Percentiles rank a stretch among this genome's conserved stretches.
phyloP scores from a whole-genome alignment of 768 basidiomycete species.

The Termitomyces sp. region DNA sequence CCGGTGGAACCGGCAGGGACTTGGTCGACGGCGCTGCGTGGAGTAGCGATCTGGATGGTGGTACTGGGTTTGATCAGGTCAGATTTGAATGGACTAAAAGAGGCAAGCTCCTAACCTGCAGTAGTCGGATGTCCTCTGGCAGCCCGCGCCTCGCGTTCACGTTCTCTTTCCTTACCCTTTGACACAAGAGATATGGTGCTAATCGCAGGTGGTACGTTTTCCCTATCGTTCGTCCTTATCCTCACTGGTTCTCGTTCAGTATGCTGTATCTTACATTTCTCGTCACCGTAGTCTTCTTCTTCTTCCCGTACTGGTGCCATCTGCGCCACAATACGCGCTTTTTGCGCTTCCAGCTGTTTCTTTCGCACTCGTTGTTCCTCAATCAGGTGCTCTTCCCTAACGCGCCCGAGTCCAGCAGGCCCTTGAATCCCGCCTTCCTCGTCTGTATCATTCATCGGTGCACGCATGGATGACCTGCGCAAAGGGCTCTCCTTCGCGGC shows the following conservation, averaged over 20 bases:
- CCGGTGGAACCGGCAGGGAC: conserved; percentile 14
- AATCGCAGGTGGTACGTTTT: conserved; percentile 22
- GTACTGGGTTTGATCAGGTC: background rate
- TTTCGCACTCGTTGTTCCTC: conserved; percentile 36
- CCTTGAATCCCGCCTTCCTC: conserved; percentile 27
- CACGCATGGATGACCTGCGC: conserved; percentile 35
- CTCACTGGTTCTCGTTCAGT: conserved; percentile 20
- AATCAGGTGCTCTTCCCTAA: conserved; percentile 22
- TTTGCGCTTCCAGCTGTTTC: conserved; percentile 86
- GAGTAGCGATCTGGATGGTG: conserved; percentile 8
- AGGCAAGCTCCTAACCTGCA: conserved; percentile 6
- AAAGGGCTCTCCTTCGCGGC: conserved; percentile 55
- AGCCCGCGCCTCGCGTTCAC: conserved; percentile 7
- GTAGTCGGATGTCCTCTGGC: conserved; percentile 1
- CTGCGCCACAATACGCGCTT: conserved; percentile 90
- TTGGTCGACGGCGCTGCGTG: conserved; percentile 10
- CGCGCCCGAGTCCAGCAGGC: conserved; percentile 16
- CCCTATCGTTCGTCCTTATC: conserved; percentile 22
- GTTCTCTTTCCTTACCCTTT: conserved; percentile 12
- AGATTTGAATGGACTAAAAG: background rate
- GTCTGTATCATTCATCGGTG: conserved; percentile 42
- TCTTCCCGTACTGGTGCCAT: conserved; percentile 69
- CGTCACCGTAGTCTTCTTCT: conserved; percentile 27
- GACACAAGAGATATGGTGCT: conserved; percentile 4
- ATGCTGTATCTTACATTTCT: conserved; percentile 17